Evolutionary conservation across 2,329 filamentous ascomycete species (phyloP), one percentile per base, ranked within the genome.

Genomic region (Sodiomyces alkalinus): DNA sequence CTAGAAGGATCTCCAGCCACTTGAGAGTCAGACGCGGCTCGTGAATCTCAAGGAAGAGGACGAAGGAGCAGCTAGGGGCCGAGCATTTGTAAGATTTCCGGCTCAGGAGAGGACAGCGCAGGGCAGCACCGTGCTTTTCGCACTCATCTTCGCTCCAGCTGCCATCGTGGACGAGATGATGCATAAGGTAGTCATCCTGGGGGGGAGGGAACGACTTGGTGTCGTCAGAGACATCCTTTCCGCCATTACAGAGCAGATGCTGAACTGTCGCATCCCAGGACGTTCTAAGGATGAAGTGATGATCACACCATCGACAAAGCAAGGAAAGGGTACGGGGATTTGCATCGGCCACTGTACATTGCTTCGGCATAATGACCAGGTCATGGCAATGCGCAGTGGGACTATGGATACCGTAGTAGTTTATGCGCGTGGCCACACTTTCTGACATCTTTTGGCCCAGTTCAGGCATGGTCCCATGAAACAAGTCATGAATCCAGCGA

Each of bases 41-140:
- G 6, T 58, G 62, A 6, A 72, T 51, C 30, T 68, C 60, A 12
- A 72, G 43, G 2, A 43, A 51, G 20, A 69, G 30, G 14, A 46
- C 39, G 22, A 62, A 54, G 2, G 50, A 49, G 40, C 62, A 67
- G 6, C 45, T 39, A 1, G 42, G 41, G 3, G 55, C 51, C 0
- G 55, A 60, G 42, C 62, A 67, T 15, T 46, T 40, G 20, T 31
- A 38, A 28, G 60, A 63, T 10, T 41, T 33, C 16, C 53, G 46
- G 5, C 37, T 37, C 3, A 41, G 31, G 19, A 33, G 33, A 17
- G 32, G 29, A 10, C 34, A 34, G 4, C 29, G n/a, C n/a, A n/a
- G 23, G 7, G 24, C 19, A 5, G 21, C 21, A 9, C 14, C n/a
- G 5, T 18, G 11, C 20, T 29, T 15, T 13, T 23, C 7, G 12